Evolutionary conservation across 495 filamentous ascomycete species (phyloP), one percentile per base, ranked within the genome.

Genomic region (Glonium stellatum): DNA sequence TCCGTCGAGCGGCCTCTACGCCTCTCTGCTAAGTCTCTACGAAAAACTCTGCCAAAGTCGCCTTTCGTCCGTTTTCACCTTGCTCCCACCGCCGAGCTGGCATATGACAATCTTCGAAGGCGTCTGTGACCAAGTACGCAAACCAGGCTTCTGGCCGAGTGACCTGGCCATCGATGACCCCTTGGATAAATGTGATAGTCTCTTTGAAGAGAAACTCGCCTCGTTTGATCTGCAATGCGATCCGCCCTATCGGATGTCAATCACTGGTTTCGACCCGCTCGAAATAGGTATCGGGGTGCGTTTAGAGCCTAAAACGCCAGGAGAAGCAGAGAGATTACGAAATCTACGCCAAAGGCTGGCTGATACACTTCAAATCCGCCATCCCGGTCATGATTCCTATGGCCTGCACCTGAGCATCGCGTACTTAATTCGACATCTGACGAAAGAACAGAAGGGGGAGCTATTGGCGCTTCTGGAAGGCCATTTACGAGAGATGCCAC

Each of bases 61-160:
- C 27, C 27, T 31, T 3, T 51, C 48, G 3, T 23, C 12, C 10
- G 21, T 51, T n/a, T 6, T 18, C 10, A 10, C 48, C 31, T 23
- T 51, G 12, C 48, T 51, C 48, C 48, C 48, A 3, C 48, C 48
- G 5, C 22, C 48, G 10, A 51, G 48, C 21, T 51, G 21, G 15
- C 48, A 51, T 23, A 51, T 51, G 48, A 51, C 48, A 18, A 18
- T 51, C 48, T 51, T 51, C 15, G 48, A 51, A 23, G 48, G 48
- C 4, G 21, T 51, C 12, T 51, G 48, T 18, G 48, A 51, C 10
- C 5, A 51, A 10, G 31, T 18, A 3, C 48, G 48, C 12, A 1
- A 51, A 27, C 12, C 12, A 5, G 48, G 21, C 12, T 51, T 18
- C 21, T 51, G 48, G 48, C 12, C 21, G 3, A 31, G 27, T 6